These are phyloP conservation scores for Hymenoscyphus repandus DNA, from an alignment of 2,329 filamentous ascomycete genomes.

Conservation along the genomic window DNA sequence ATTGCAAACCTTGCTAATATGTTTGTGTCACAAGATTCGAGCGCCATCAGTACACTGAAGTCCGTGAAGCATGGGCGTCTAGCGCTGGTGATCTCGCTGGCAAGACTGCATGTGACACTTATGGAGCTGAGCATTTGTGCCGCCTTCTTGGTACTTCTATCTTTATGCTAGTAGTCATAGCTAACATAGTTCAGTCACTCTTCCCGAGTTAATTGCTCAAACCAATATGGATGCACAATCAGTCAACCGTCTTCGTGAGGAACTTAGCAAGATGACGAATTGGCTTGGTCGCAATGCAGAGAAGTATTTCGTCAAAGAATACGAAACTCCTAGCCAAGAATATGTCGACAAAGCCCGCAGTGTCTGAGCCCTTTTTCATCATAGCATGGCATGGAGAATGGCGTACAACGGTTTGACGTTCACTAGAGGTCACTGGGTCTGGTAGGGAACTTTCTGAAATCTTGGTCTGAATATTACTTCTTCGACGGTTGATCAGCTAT, in stretches of 20 bases:
- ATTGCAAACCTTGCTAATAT: too few relatives aligned
- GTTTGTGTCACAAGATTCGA: slow-evolving; percentile 61
- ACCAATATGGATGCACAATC: slow-evolving; percentile 97
- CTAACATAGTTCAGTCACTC: slow-evolving; percentile 55
- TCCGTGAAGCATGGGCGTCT: slow-evolving; percentile 64
- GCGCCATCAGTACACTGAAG: slow-evolving; percentile 77
- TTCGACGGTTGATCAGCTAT: too few relatives aligned
- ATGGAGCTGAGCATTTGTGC: slow-evolving; percentile 87
- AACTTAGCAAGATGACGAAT: slow-evolving; percentile 76
- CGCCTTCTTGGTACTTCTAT: slow-evolving; percentile 72
- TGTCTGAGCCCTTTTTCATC: slow-evolving; percentile 6
- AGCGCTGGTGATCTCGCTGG: slow-evolving; percentile 59
- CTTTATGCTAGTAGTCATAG: background rate
- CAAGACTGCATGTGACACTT: slow-evolving; percentile 73
- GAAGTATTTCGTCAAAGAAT: slow-evolving; percentile 72
- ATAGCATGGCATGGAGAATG: slow-evolving; percentile 20
- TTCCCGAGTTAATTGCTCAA: slow-evolving; percentile 91
- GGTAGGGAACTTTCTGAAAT: too few relatives aligned
- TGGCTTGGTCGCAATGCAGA: slow-evolving; percentile 72
- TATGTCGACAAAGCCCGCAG: slow-evolving; percentile 62
- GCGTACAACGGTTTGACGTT: slow-evolving; percentile 16
- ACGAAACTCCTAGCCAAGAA: slow-evolving; percentile 66
- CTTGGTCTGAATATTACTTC: too few relatives aligned
- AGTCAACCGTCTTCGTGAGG: slow-evolving; percentile 80
- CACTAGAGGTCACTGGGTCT: too few relatives aligned